A percentile compares a stretch with the other conserved stretches of the same genome.
Conservation (phyloP, 306 rosid genomes). For the Casuarina equisetifolia region DNA sequence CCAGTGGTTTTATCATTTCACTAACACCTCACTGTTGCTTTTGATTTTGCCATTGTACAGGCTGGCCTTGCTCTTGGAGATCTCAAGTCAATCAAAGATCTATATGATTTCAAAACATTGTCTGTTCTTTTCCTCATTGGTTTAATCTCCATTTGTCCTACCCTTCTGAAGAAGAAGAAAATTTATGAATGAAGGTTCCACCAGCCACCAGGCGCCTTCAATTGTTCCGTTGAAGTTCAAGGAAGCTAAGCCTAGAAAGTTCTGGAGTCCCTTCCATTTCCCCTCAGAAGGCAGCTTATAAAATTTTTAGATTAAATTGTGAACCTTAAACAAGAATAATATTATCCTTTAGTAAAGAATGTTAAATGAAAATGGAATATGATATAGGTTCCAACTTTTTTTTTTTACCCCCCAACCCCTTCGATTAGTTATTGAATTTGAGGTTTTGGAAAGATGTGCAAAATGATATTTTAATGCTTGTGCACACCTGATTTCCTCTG, state of each 20-base stretch:
- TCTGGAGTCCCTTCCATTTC: background rate
- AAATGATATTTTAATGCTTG: constrained; percentile 22
- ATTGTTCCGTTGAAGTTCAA: background rate
- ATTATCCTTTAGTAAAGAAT: constrained; percentile 23
- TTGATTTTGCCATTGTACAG: constrained; percentile 35
- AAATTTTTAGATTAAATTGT: constrained; percentile 22
- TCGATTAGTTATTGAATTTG: constrained; percentile 23
- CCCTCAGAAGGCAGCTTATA: constrained; percentile 13
- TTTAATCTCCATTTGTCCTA: constrained; percentile 65
- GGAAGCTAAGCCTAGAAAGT: background rate
- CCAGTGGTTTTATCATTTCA: background rate
- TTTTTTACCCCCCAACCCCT: constrained; percentile 18
- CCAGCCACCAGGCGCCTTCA: background rate
- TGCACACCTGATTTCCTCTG: constrained; percentile 23
- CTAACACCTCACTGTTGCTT: constrained; percentile 24
- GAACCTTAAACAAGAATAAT: constrained; percentile 11
- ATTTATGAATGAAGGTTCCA: constrained; percentile 65
- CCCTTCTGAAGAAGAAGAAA: constrained; percentile 85
- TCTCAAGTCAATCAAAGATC: constrained; percentile 90
- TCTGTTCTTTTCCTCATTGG: constrained; percentile 88
- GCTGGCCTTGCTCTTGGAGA: constrained; percentile 99
- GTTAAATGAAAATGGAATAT: constrained; percentile 19
- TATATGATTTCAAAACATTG: constrained; percentile 85
- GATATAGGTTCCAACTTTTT: constrained; percentile 34
- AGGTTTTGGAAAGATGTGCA: constrained; percentile 23